Base-by-base conservation (phyloP, 352 stramenopile genomes). In the Pythium plurisporium region DNA sequence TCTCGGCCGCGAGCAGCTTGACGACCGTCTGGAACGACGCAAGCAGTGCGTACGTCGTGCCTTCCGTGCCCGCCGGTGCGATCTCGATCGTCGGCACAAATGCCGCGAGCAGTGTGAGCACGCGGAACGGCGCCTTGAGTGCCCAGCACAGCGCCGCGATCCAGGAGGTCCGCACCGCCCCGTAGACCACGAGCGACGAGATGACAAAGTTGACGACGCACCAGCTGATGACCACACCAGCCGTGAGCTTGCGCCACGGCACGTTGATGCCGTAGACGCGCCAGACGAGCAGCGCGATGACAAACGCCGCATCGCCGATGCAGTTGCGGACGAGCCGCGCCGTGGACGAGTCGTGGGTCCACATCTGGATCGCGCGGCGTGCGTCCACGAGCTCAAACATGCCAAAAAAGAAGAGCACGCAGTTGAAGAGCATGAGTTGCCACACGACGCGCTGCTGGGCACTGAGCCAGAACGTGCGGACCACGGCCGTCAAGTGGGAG, bases 61-160 rank as follows among this genome's bases (percentile, higher is more conserved):
- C 74, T 48, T 84, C 74, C 5, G 59, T 70, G 11, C 74, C 74
- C 4, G 55, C 36, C 20, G 78, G 65, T 23, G 68, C 74, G 27
- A 84, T 72, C 38, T 84, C 74, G 26, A 78, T 64, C 5, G 63
- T 67, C 19, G 71, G 71, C 4, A 84, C 59, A 42, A 81, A 77
- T 17, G 63, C 51, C 1, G 59, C 54, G 25, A 81, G 55, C 29
- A 73, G 49, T 15, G 69, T 37, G 30, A 77, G 44, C 20, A 67
- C 64, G 15, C 65, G 62, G 12, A 73, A 48, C 5, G 46, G 58
- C 0, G 72, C 66, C 5, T 50, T 44, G 0, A 72, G 37, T 3
- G 70, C 40, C 23, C 40, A 56, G 4, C 53, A n/a, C 1, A 72
- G 11, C n/a, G 55, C 60, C 1, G 31, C 41, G 10, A 81, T 17